Conservation (phyloP, 2,329 filamentous ascomycete genomes). For the Trichoderma hamatum region DNA sequence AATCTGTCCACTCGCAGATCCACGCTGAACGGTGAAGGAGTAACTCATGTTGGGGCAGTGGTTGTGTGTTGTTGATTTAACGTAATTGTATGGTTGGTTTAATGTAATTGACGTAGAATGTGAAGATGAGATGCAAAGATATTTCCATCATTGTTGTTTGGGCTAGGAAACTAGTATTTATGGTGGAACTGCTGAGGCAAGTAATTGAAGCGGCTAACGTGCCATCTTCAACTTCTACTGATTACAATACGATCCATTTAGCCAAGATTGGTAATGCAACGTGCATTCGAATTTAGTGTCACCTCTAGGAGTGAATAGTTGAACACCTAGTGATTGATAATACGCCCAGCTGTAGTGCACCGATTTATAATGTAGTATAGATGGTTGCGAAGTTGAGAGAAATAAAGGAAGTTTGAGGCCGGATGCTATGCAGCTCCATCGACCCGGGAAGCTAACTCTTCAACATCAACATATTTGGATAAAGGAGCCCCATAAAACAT, state of each 20-base stretch:
- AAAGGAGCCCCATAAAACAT: background rate
- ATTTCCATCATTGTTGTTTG: background rate
- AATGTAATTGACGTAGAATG: background rate
- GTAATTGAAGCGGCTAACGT: background rate
- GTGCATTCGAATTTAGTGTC: background rate
- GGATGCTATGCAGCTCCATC: background rate
- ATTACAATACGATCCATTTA: background rate
- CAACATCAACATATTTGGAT: background rate
- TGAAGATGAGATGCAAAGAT: too few relatives aligned
- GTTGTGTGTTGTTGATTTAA: background rate
- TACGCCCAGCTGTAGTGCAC: background rate
- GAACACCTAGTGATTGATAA: background rate
- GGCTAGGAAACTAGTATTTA: background rate
- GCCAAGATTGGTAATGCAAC: background rate
- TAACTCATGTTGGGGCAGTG: background rate
- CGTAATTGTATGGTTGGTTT: background rate
- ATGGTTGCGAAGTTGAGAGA: background rate
- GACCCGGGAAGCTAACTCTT: background rate
- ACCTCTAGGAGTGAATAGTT: background rate
- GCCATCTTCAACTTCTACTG: background rate
- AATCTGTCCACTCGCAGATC: constrained; percentile 1
- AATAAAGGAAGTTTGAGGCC: background rate
- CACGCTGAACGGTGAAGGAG: constrained; percentile 19
- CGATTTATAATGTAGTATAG: background rate
- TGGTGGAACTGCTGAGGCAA: background rate